These are phyloP conservation scores for Nothophytophthora sp. DNA, from an alignment of 352 stramenopile species.

Conservation along the genomic window DNA sequence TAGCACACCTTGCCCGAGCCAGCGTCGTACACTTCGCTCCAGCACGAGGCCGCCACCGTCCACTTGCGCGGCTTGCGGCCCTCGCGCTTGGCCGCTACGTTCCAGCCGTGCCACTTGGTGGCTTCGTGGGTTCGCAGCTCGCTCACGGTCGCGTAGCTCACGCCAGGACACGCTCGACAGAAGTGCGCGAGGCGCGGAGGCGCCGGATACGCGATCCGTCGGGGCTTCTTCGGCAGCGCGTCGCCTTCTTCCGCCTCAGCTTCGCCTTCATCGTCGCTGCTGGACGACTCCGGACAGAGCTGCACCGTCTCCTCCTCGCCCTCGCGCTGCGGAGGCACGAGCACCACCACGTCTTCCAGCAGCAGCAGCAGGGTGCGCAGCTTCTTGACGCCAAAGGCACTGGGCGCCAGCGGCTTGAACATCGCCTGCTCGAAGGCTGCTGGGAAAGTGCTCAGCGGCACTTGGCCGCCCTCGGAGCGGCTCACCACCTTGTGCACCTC, in stretches of 20 bases:
- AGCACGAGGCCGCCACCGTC: slow-evolving; percentile 65
- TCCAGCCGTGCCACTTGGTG: slow-evolving; percentile 86
- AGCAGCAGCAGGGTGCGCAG: slow-evolving; percentile 60
- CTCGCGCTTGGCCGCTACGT: slow-evolving; percentile 41
- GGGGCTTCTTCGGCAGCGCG: slow-evolving; percentile 7
- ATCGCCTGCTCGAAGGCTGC: slow-evolving; percentile 59
- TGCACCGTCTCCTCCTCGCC: slow-evolving; percentile 67
- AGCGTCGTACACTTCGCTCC: slow-evolving; percentile 75
- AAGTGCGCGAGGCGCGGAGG: slow-evolving; percentile 50
- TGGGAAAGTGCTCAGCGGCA: slow-evolving; percentile 55
- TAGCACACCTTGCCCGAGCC: slow-evolving; percentile 62
- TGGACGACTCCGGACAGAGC: slow-evolving; percentile 37
- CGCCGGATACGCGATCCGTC: slow-evolving; percentile 27
- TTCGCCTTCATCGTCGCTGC: slow-evolving; percentile 34
- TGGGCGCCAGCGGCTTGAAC: slow-evolving; percentile 64
- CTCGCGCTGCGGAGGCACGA: slow-evolving; percentile 48
- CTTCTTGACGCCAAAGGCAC: slow-evolving; percentile 75
- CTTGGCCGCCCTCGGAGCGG: slow-evolving; percentile 41
- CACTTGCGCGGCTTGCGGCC: slow-evolving; percentile 42
- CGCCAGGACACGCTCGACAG: slow-evolving; percentile 63
- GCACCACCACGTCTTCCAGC: slow-evolving; percentile 53
- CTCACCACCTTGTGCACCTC: slow-evolving; percentile 78
- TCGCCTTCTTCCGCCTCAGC: slow-evolving; percentile 3
- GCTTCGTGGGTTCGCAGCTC: slow-evolving; percentile 66
- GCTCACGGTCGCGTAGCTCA: slow-evolving; percentile 59